phyloP scores from a whole-genome alignment of 2,329 filamentous ascomycete species.

The Rasamsonia emersonii region DNA sequence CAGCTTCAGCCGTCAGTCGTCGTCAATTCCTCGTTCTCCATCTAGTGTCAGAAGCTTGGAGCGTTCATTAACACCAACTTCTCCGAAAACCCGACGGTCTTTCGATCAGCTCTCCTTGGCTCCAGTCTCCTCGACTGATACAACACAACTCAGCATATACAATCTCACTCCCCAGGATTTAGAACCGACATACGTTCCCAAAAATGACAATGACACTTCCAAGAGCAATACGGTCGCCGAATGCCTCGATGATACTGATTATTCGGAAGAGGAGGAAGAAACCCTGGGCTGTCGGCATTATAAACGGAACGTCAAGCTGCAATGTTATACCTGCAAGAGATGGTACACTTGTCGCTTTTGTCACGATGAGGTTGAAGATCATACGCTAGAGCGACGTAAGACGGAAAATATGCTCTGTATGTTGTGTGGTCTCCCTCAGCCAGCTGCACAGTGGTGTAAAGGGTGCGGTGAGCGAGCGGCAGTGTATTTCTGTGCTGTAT shows the following conservation, averaged over 20 bases:
- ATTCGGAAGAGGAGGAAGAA: slow-evolving; percentile 42
- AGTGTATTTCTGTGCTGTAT: slow-evolving; percentile 87
- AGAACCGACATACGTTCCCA: slow-evolving; percentile 57
- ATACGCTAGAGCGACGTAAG: slow-evolving; percentile 67
- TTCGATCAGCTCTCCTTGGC: slow-evolving; percentile 20
- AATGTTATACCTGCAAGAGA: slow-evolving; percentile 78
- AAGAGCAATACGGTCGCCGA: slow-evolving; percentile 25
- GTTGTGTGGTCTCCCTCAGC: slow-evolving; percentile 80
- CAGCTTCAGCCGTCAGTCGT: slow-evolving; percentile 14
- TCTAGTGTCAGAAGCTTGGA: slow-evolving; percentile 18
- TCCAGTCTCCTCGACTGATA: slow-evolving; percentile 18
- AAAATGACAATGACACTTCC: slow-evolving; percentile 19
- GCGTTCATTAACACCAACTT: slow-evolving; percentile 20
- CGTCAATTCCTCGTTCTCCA: slow-evolving; percentile 15
- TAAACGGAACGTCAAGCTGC: slow-evolving; percentile 88
- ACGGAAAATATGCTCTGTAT: slow-evolving; percentile 98
- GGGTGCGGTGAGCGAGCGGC: slow-evolving; percentile 70
- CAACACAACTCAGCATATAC: slow-evolving; percentile 24
- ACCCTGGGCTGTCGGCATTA: slow-evolving; percentile 83
- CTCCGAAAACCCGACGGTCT: slow-evolving; percentile 21
- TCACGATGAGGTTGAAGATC: slow-evolving; percentile 75
- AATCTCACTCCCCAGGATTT: slow-evolving; percentile 48
- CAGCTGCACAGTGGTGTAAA: slow-evolving; percentile 67
- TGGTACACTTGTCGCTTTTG: slow-evolving; percentile 97
- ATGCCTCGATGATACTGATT: slow-evolving; percentile 37